Evolutionary conservation across 169 alveolate species (phyloP).

Genomic region (Cryptosporidium viatorum): DNA sequence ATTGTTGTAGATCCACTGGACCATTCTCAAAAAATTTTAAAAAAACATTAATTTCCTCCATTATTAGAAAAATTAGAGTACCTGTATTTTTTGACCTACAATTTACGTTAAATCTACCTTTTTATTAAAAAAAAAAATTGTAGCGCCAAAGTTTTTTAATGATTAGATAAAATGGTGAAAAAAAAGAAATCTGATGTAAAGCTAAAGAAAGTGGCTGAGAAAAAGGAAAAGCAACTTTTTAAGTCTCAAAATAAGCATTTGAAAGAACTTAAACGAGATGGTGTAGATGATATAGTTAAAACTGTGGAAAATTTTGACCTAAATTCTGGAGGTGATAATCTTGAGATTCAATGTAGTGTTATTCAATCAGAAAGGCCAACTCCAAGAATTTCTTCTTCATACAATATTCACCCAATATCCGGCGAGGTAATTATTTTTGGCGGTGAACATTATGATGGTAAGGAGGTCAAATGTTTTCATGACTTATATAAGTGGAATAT

Average conservation of each 20-base stretch:
- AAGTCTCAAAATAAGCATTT: slow-evolving; percentile 32
- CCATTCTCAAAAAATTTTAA: background rate
- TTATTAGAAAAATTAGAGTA: background rate
- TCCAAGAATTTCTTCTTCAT: slow-evolving; percentile 71
- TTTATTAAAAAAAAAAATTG: background rate
- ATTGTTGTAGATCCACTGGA: background rate
- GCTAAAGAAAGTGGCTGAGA: slow-evolving; percentile 14
- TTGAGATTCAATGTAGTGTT: slow-evolving; percentile 46
- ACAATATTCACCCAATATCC: slow-evolving; percentile 55
- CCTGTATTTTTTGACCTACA: slow-evolving; percentile 11
- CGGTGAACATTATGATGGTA: slow-evolving; percentile 90
- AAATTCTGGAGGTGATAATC: background rate
- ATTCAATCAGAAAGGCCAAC: slow-evolving; percentile 53
- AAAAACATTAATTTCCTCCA: slow-evolving; percentile 49
- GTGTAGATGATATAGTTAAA: slow-evolving; percentile 45
- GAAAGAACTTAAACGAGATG: slow-evolving; percentile 48
- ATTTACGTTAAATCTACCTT: slow-evolving; percentile 4
- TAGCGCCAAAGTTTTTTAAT: slow-evolving; percentile 3
- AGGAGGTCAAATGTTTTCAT: slow-evolving; percentile 83
- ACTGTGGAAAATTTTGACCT: slow-evolving; percentile 23
- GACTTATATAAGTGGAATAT: slow-evolving; percentile 87
- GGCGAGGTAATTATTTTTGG: slow-evolving; percentile 88
- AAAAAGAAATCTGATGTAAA: slow-evolving; percentile 31
- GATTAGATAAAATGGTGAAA: slow-evolving; percentile 5
- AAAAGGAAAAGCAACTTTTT: slow-evolving; percentile 26